Evolutionary conservation across 2,329 filamentous ascomycete genomes (phyloP).

Genomic region (Fusarium chaquense): DNA sequence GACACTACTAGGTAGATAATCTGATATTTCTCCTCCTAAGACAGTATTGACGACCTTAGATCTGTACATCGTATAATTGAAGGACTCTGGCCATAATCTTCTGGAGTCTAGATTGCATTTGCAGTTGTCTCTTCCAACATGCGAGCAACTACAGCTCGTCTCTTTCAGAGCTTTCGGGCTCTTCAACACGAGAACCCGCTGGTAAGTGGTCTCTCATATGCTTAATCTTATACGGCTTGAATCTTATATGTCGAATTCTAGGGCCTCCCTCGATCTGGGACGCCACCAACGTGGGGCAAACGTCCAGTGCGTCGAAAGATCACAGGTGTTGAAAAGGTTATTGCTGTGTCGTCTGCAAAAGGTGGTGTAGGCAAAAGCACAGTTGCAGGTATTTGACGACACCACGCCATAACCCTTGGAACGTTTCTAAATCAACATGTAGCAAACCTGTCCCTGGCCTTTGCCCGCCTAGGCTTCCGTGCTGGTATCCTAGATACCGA

Average conservation of each 20-base stretch:
- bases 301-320: conserved; percentile 86
- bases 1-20: not conserved
- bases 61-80: not conserved
- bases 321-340: conserved; percentile 86
- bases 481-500: conserved; percentile 94
- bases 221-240: rapidly evolving
- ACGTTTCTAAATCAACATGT: not conserved
- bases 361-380: conserved; percentile 99
- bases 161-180: conserved; percentile 51
- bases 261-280: conserved; percentile 85
- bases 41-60: not conserved
- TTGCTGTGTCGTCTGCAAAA: conserved; percentile 97
- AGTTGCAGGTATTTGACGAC: conserved; percentile 72
- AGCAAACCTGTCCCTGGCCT: conserved; percentile 87
- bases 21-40: not conserved
- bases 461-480: conserved; percentile 83
- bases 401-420: not conserved
- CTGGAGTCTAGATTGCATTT: not conserved
- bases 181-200: conserved; percentile 85
- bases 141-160: conserved; percentile 53
- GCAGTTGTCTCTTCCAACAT: conserved; percentile 46
- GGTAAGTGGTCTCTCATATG: conserved; percentile 58
- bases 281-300: conserved; percentile 69
- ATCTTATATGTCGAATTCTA: conserved; percentile 52
- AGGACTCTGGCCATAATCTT: no score